These are phyloP conservation scores for Withania somnifera DNA, from an alignment of 305 asterid species.

Conservation along the genomic window DNA sequence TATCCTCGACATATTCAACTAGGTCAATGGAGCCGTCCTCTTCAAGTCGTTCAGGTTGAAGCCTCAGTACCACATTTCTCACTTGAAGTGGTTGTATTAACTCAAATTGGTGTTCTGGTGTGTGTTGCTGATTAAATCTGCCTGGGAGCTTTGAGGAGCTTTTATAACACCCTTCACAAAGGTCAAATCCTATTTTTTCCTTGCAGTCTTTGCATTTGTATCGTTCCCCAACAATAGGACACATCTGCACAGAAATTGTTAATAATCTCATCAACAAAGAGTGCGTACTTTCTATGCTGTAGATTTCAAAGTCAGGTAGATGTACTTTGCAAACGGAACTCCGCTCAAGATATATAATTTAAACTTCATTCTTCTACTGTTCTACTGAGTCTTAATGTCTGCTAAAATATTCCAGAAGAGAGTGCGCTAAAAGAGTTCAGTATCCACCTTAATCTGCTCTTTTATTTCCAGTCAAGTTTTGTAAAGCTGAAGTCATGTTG, in stretches of 20 bases:
- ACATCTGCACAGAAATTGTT: constrained; percentile 32
- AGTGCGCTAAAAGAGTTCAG: not conserved
- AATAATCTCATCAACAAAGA: not conserved
- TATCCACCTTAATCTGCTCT: too few relatives aligned
- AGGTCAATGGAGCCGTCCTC: not conserved
- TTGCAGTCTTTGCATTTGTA: constrained; percentile 70
- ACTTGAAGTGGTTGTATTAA: constrained; percentile 5
- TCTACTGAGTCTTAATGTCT: not conserved
- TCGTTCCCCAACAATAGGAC: constrained; percentile 57
- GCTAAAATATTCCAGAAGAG: not conserved
- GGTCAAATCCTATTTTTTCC: constrained; percentile 56
- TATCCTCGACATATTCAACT: not conserved
- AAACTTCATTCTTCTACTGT: not conserved
- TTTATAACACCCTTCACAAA: constrained; percentile 47
- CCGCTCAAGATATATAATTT: not conserved
- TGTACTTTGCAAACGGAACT: not conserved
- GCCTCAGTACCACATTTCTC: not conserved
- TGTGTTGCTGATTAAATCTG: constrained; percentile 79
- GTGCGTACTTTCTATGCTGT: not conserved
- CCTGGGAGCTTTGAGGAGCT: constrained; percentile 57
- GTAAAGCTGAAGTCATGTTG: not conserved
- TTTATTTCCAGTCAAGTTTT: not conserved
- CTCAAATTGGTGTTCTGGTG: constrained; percentile 50
- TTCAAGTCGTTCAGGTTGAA: not conserved
- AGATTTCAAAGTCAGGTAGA: not conserved